Evolutionary conservation across 331 rosid species (phyloP).

Genomic region (Malus hybrid): DNA sequence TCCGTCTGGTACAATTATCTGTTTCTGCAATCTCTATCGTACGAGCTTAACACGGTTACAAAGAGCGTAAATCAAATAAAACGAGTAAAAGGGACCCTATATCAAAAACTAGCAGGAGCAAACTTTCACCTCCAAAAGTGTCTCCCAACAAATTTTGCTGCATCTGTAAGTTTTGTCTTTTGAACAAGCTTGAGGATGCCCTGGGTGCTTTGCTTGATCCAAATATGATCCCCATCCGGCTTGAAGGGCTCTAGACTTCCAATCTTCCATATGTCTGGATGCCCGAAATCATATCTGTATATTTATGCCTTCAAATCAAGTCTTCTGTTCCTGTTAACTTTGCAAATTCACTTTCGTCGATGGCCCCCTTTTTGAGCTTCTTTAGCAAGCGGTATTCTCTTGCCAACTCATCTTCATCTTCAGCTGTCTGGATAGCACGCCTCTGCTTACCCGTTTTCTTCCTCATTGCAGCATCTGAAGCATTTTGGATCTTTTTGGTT

Average conservation of each 20-base stretch:
- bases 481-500: constrained; percentile 29
- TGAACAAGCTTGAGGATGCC: neutral
- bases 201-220: neutral
- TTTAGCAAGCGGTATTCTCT: constrained; percentile 77
- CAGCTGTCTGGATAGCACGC: constrained; percentile 72
- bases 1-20: neutral
- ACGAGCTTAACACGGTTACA: neutral
- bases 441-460: constrained; percentile 89
- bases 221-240: neutral
- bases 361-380: constrained; percentile 78
- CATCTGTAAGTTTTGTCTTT: neutral
- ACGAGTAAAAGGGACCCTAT: neutral
- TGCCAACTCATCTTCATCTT: constrained; percentile 76
- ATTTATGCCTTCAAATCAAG: constrained; percentile 37
- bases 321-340: constrained; percentile 83
- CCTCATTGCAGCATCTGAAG: constrained; percentile 28
- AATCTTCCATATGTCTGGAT: neutral
- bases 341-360: constrained; percentile 64
- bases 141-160: neutral
- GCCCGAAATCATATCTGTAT: constrained; percentile 5
- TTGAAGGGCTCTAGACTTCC: neutral
- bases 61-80: too few species aligned
- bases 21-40: neutral
- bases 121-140: neutral
- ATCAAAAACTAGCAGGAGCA: neutral